A percentile compares a stretch with the other conserved stretches of the same genome.
Conservation (phyloP, 148 eudicot species). For the Nepenthes mirabilis region DNA sequence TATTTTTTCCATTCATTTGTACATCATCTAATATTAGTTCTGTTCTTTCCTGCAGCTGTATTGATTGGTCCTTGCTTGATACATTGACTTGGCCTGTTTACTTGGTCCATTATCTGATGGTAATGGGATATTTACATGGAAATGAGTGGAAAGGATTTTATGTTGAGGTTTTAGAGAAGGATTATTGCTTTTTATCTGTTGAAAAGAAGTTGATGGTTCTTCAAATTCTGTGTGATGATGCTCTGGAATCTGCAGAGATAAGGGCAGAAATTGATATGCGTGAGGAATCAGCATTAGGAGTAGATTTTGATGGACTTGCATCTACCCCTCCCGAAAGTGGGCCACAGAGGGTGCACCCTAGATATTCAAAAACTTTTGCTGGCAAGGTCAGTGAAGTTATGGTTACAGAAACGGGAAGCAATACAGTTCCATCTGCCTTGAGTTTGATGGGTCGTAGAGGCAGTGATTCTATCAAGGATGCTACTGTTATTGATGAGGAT, state of each 20-base stretch:
- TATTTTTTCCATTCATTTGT: too few species aligned
- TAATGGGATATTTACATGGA: constrained; percentile 47
- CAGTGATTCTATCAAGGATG: constrained; percentile 9
- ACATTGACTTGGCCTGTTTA: constrained; percentile 79
- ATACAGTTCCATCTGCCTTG: constrained; percentile 10
- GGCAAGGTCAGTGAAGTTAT: constrained; percentile 27
- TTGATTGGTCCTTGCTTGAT: constrained; percentile 91
- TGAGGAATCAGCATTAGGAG: constrained; percentile 61
- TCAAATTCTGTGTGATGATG: constrained; percentile 74
- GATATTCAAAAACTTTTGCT: constrained; percentile 38
- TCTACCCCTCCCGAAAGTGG: constrained; percentile 22
- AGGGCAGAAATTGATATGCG: constrained; percentile 74
- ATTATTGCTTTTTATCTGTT: constrained; percentile 55
- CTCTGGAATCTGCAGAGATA: constrained; percentile 55
- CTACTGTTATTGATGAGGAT: constrained; percentile 36
- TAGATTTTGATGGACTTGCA: constrained; percentile 34
- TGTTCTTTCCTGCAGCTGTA: constrained; percentile 35
- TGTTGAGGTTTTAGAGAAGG: constrained; percentile 44
- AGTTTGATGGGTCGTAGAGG: not conserved
- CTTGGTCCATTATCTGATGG: constrained; percentile 59
- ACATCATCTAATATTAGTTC: not conserved
- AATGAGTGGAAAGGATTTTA: constrained; percentile 67
- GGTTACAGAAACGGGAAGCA: constrained; percentile 14
- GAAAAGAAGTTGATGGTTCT: constrained; percentile 52
- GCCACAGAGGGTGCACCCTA: constrained; percentile 51